Evolutionary conservation across 2,329 filamentous ascomycete species (phyloP).

Genomic region (Chrysoporthe deuterocubensis): DNA sequence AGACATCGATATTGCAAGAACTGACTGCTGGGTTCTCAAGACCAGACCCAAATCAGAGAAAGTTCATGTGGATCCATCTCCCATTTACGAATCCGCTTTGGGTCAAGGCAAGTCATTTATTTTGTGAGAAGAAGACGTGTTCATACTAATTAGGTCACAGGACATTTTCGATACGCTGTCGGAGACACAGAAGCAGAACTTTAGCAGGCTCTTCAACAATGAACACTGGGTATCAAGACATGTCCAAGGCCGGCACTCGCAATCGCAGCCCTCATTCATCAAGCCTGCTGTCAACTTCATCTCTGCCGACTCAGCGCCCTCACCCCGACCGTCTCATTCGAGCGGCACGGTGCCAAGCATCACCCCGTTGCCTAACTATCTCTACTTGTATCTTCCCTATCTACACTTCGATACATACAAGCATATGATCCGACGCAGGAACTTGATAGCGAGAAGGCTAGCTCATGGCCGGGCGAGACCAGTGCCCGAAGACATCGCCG

Average conservation of each 20-base stretch:
- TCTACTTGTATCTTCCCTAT: slow-evolving; percentile 61
- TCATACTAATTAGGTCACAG: slow-evolving; percentile 12
- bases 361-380: slow-evolving; percentile 36
- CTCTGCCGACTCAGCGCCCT: slow-evolving; percentile 38
- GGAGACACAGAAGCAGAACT: slow-evolving; percentile 45
- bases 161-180: slow-evolving; percentile 47
- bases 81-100: slow-evolving; percentile 62
- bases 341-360: slow-evolving; percentile 17
- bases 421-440: slow-evolving; percentile 58
- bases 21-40: slow-evolving; percentile 46
- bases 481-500: slow-evolving; percentile 57
- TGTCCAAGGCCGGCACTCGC: slow-evolving; percentile 45
- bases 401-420: slow-evolving; percentile 69
- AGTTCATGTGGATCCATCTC: slow-evolving; percentile 62
- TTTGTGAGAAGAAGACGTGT: slow-evolving; percentile 29
- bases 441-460: slow-evolving; percentile 56
- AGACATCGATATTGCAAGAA: slow-evolving; percentile 35
- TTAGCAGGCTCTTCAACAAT: slow-evolving; percentile 44
- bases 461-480: slow-evolving; percentile 59
- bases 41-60: slow-evolving; percentile 45
- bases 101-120: slow-evolving; percentile 51
- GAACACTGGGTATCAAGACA: slow-evolving; percentile 48
- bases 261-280: slow-evolving; percentile 45
- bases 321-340: slow-evolving; percentile 32
- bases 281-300: slow-evolving; percentile 43